Conservation (phyloP, 2,329 filamentous ascomycete species). For the Amphichorda felina region DNA sequence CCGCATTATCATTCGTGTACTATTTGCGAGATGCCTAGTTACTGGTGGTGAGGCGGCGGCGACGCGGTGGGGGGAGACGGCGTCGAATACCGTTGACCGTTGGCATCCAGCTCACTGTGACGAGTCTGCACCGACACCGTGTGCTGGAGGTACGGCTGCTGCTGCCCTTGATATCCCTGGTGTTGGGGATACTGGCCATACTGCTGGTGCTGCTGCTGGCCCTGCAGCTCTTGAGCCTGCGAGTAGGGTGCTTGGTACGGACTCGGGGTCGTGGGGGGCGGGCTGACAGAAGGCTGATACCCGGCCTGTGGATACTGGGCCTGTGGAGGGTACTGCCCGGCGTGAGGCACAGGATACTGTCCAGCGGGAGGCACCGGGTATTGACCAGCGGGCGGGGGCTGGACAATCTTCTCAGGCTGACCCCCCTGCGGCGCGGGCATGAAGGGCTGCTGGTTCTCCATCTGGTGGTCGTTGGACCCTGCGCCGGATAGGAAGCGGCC, state of each 20-base stretch:
- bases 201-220: slow-evolving; percentile 9
- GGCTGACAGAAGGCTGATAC: slow-evolving; percentile 5
- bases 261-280: slow-evolving; percentile 2
- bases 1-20: too few relatives aligned
- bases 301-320: slow-evolving; percentile 2
- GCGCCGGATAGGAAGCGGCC: slow-evolving; percentile 16
- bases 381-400: neutral
- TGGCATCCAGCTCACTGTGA: neutral
- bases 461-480: slow-evolving; percentile 14
- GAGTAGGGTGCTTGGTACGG: slow-evolving; percentile 1
- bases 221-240: slow-evolving; percentile 6
- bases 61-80: neutral
- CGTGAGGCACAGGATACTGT: neutral
- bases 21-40: too few relatives aligned
- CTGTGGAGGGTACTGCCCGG: slow-evolving; percentile 6
- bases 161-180: slow-evolving; percentile 1
- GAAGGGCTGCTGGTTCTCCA: slow-evolving; percentile 16
- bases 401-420: neutral
- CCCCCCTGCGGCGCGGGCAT: neutral
- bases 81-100: neutral
- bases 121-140: too few relatives aligned
- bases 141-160: neutral
- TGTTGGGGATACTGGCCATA: slow-evolving; percentile 7
- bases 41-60: neutral
- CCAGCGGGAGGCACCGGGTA: neutral